Percentiles rank a stretch among this genome's conserved stretches.
These are phyloP conservation scores for Knufia fluminis DNA, from an alignment of 2,329 filamentous ascomycete species.

Conservation along the genomic window DNA sequence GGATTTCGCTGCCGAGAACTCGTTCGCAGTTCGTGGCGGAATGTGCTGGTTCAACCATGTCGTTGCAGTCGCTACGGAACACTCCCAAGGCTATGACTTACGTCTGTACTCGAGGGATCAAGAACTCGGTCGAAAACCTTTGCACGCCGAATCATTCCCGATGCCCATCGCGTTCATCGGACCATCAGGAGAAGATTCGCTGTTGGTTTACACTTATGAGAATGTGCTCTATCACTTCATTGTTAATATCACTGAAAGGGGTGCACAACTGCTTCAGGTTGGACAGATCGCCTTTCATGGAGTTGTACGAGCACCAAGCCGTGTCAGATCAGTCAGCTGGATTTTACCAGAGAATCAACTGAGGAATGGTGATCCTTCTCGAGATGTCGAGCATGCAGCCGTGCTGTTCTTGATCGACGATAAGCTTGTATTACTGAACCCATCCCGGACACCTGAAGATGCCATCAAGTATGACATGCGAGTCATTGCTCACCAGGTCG, in stretches of 20 bases:
- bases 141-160: slow-evolving; percentile 69
- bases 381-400: slow-evolving; percentile 87
- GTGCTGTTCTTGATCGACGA: slow-evolving; percentile 96
- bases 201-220: slow-evolving; percentile 94
- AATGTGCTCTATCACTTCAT: slow-evolving; percentile 94
- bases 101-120: slow-evolving; percentile 88
- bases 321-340: slow-evolving; percentile 91
- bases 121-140: slow-evolving; percentile 60
- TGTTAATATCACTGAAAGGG: slow-evolving; percentile 61
- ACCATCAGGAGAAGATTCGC: slow-evolving; percentile 82
- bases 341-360: slow-evolving; percentile 85
- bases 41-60: slow-evolving; percentile 99
- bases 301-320: slow-evolving; percentile 84
- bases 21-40: slow-evolving; percentile 84
- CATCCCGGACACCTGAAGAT: slow-evolving; percentile 69
- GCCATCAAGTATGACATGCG: slow-evolving; percentile 98
- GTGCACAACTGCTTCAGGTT: slow-evolving; percentile 76
- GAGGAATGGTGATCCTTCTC: slow-evolving; percentile 82
- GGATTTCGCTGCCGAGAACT: slow-evolving; percentile 70
- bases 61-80: slow-evolving; percentile 85
- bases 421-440: slow-evolving; percentile 85
- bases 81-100: slow-evolving; percentile 69
- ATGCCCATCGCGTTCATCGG: slow-evolving; percentile 85
- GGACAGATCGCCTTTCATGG: slow-evolving; percentile 96
- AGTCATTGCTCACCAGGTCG: slow-evolving; percentile 88